Conservation (phyloP, 2,329 filamentous ascomycete genomes). For the Phoma sp. region DNA sequence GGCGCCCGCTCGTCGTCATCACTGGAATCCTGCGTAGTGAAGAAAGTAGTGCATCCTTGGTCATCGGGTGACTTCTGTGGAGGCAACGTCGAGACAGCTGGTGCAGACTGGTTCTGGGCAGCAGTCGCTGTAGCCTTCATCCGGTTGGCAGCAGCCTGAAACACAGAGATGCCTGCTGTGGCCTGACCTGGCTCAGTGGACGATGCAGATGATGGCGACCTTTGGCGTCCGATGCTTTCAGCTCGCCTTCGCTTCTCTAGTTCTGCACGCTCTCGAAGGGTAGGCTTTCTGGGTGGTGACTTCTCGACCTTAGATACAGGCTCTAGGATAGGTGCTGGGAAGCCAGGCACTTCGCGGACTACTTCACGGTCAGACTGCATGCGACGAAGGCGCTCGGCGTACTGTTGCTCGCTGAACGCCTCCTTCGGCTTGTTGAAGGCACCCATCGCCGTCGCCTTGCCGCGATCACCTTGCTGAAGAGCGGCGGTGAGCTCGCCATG, state of each 20-base stretch:
- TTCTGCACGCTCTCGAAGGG: slow-evolving; percentile 44
- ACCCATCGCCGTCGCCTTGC: slow-evolving; percentile 79
- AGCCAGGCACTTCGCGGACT: slow-evolving; percentile 50
- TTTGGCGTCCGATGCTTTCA: slow-evolving; percentile 32
- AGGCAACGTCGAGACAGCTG: slow-evolving; percentile 1
- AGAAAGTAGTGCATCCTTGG: slow-evolving; percentile 34
- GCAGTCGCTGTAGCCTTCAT: slow-evolving; percentile 45
- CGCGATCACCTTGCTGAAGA: slow-evolving; percentile 76
- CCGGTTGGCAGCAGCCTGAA: slow-evolving; percentile 53
- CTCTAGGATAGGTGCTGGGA: slow-evolving; percentile 10
- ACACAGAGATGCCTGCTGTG: slow-evolving; percentile 51
- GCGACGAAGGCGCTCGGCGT: slow-evolving; percentile 79
- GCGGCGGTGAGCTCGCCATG: slow-evolving; percentile 71
- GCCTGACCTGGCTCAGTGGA: slow-evolving; percentile 38
- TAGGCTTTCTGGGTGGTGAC: slow-evolving; percentile 34
- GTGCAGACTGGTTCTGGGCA: slow-evolving; percentile 23
- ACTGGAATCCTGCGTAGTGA: slow-evolving; percentile 39
- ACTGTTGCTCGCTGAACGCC: slow-evolving; percentile 84
- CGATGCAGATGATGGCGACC: slow-evolving; percentile 34
- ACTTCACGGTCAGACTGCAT: slow-evolving; percentile 77
- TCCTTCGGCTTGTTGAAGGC: slow-evolving; percentile 74
- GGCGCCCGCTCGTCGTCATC: slow-evolving; percentile 39
- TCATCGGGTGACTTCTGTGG: slow-evolving; percentile 24
- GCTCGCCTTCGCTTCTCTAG: slow-evolving; percentile 42
- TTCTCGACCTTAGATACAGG: slow-evolving; percentile 22